phyloP scores from a whole-genome alignment of 1,284 basidiomycete species.

The Salmacisia buchloeana region DNA sequence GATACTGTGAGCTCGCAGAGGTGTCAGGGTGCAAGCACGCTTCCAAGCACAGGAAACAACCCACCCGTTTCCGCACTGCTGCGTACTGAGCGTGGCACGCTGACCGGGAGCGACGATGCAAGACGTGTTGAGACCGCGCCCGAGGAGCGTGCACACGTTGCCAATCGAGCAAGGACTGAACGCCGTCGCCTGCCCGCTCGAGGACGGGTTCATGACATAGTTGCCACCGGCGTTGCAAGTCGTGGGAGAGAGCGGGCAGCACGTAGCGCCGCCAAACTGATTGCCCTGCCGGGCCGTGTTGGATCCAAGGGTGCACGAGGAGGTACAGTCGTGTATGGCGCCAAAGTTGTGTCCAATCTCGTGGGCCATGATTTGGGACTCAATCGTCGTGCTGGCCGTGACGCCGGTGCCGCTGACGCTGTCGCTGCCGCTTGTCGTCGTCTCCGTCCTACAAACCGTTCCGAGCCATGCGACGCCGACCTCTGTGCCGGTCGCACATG shows the following conservation, averaged over 20 bases:
- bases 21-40: neutral
- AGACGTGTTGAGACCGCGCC: conserved; percentile 49
- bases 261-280: conserved; percentile 51
- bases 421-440: conserved; percentile 56
- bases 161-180: conserved; percentile 79
- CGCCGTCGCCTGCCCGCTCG: conserved; percentile 57
- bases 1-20: conserved; percentile 44
- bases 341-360: conserved; percentile 78
- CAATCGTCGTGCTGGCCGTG: conserved; percentile 61
- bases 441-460: conserved; percentile 45
- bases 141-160: conserved; percentile 64
- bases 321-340: conserved; percentile 64
- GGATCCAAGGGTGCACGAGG: conserved; percentile 60
- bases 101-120: conserved; percentile 37
- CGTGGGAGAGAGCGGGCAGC: conserved; percentile 66
- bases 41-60: neutral
- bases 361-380: conserved; percentile 75
- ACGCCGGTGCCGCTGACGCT: conserved; percentile 77
- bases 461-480: conserved; percentile 74
- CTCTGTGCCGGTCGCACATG: conserved; percentile 74
- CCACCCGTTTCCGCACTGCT: conserved; percentile 45
- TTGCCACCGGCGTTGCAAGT: conserved; percentile 62
- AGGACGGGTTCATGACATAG: conserved; percentile 30
- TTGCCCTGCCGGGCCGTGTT: conserved; percentile 19
- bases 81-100: conserved; percentile 28